Evolutionary conservation across 2,329 filamentous ascomycete genomes (phyloP).

Genomic region (Magnaporthiopsis rhizophila): DNA sequence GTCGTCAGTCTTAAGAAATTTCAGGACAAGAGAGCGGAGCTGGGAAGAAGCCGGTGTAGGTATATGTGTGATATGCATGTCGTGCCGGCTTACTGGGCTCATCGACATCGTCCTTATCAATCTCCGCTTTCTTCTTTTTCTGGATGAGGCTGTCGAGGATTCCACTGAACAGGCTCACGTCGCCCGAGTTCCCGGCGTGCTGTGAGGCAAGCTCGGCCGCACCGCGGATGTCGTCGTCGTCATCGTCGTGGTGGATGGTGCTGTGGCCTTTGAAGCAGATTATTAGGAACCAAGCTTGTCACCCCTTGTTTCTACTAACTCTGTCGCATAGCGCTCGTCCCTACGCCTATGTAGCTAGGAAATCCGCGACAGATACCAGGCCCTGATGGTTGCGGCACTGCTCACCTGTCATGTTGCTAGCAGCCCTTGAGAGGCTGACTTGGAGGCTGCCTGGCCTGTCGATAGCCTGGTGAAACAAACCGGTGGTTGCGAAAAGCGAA

Average conservation of each 20-base stretch:
- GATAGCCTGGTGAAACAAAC: no score
- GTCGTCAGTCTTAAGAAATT: neutral
- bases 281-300: neutral
- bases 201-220: slow-evolving; percentile 39
- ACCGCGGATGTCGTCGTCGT: slow-evolving; percentile 37
- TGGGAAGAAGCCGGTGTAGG: neutral
- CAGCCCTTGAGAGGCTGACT: neutral
- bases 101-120: slow-evolving; percentile 38
- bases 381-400: neutral
- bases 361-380: neutral
- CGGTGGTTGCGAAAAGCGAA: no score
- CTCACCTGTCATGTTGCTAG: neutral
- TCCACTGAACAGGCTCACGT: slow-evolving; percentile 39
- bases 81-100: slow-evolving; percentile 35
- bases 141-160: slow-evolving; percentile 39
- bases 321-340: neutral
- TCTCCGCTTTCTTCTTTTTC: slow-evolving; percentile 39
- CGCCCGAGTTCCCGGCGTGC: slow-evolving; percentile 36
- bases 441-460: no score
- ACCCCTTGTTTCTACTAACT: neutral
- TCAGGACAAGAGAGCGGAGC: neutral
- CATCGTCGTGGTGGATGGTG: slow-evolving; percentile 23
- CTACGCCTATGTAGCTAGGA: neutral
- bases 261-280: neutral
- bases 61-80: no score